phyloP scores from a whole-genome alignment of 306 rosid species.

The Hippophae rhamnoides region DNA sequence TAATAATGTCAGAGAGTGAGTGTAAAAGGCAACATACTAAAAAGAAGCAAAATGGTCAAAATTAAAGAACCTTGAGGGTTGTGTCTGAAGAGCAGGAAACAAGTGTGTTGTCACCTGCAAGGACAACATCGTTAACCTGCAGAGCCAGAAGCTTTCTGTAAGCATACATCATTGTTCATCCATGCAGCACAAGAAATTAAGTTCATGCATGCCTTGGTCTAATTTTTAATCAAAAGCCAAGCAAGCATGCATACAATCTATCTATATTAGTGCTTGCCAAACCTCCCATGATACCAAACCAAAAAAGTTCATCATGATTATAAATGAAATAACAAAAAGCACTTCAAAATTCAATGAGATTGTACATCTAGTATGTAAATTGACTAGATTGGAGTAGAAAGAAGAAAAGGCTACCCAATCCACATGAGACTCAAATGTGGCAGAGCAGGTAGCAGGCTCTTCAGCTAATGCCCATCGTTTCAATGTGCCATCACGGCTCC shows the following conservation, averaged over 20 bases:
- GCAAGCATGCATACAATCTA: no score
- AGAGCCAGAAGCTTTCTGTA: slow-evolving; percentile 23
- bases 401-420: slow-evolving; percentile 70
- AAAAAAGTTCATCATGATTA: background rate
- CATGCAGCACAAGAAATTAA: slow-evolving; percentile 1
- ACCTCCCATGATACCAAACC: no score
- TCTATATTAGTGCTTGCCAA: no score
- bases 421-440: slow-evolving; percentile 97
- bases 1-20: slow-evolving; percentile 9
- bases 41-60: slow-evolving; percentile 1
- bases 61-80: slow-evolving; percentile 73
- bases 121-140: slow-evolving; percentile 93
- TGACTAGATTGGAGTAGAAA: background rate
- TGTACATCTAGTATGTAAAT: background rate
- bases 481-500: slow-evolving; percentile 96
- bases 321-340: background rate
- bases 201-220: no score
- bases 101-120: slow-evolving; percentile 81
- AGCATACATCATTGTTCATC: slow-evolving; percentile 3
- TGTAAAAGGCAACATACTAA: slow-evolving; percentile 7
- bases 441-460: slow-evolving; percentile 69
- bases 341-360: background rate
- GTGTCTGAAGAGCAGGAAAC: slow-evolving; percentile 97
- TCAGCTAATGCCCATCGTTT: slow-evolving; percentile 76
- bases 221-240: no score